These are phyloP conservation scores for Chytriomyces sp. DNA, from an alignment of 192 early-diverging fungal genomes.

Conservation along the genomic window DNA sequence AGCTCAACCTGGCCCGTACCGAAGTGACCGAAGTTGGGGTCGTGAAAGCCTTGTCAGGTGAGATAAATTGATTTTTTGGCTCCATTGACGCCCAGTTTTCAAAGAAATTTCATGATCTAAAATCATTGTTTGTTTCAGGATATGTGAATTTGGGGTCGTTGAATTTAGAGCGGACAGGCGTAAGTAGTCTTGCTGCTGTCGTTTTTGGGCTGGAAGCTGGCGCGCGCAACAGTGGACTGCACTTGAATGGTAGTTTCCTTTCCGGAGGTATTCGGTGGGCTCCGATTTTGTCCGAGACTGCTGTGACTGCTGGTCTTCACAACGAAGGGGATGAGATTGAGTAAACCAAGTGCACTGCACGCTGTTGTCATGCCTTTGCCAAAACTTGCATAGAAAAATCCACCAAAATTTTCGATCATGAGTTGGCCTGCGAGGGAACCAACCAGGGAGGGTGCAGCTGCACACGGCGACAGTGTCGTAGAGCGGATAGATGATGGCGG, in stretches of 20 bases:
- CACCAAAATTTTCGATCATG: no score
- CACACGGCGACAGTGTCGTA: no score
- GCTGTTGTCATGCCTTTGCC: no score
- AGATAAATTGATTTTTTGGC: background rate
- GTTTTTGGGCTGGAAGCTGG: background rate
- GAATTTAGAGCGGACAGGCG: slow-evolving; percentile 19
- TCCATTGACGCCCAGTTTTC: background rate
- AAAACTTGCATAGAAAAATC: no score
- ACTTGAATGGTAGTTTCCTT: background rate
- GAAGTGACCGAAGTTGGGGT: slow-evolving; percentile 22
- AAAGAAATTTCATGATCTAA: slow-evolving; percentile 4
- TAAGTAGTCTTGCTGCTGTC: background rate
- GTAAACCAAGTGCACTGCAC: no score
- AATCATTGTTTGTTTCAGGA: slow-evolving; percentile 36
- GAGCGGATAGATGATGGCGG: no score
- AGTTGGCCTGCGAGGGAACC: no score
- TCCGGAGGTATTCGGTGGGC: slow-evolving; percentile 21
- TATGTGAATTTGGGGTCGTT: slow-evolving; percentile 7
- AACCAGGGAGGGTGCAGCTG: no score
- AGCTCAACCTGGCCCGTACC: slow-evolving; percentile 25
- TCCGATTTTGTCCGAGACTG: no score
- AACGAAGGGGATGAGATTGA: no score
- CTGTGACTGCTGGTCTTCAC: no score
- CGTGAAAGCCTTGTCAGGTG: slow-evolving; percentile 3
- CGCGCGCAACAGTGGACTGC: background rate